These are phyloP conservation scores for Cystobasidiaceae sp. DNA, from an alignment of 1,284 basidiomycete species.

Conservation along the genomic window DNA sequence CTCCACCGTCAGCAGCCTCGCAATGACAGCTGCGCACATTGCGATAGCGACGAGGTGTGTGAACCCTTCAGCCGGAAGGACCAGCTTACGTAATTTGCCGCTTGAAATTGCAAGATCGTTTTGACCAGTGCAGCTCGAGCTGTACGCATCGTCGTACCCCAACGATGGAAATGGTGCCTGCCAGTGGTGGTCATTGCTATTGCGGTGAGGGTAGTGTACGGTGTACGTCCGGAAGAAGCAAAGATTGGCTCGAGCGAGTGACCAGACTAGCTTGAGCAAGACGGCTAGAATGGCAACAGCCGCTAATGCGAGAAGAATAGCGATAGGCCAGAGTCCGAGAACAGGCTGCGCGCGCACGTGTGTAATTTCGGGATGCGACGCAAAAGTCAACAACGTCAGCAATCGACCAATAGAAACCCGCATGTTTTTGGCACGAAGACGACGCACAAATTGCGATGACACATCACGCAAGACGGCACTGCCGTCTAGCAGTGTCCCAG, in stretches of 20 bases:
- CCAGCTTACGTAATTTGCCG: not conserved
- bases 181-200: not conserved
- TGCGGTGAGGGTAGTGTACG: not conserved
- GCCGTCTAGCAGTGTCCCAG: not conserved
- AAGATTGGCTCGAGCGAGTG: constrained; percentile 2
- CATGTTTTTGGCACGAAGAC: not conserved
- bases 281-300: constrained; percentile 5
- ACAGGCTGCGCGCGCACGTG: not conserved
- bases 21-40: not conserved
- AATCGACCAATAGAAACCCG: too few species aligned
- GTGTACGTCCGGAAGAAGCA: constrained; percentile 1
- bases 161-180: too few species aligned
- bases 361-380: not conserved
- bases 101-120: not conserved
- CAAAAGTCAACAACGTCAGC: too few species aligned
- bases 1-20: not conserved
- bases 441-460: not conserved
- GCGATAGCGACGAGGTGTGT: not conserved
- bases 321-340: constrained; percentile 2
- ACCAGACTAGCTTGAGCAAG: constrained; percentile 10
- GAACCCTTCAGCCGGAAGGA: not conserved
- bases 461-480: not conserved
- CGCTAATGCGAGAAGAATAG: not conserved
- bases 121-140: too few species aligned
- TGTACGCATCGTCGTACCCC: too few species aligned